Conservation (phyloP, 805 yeast genomes). For the Saccharomycopsis sp. region DNA sequence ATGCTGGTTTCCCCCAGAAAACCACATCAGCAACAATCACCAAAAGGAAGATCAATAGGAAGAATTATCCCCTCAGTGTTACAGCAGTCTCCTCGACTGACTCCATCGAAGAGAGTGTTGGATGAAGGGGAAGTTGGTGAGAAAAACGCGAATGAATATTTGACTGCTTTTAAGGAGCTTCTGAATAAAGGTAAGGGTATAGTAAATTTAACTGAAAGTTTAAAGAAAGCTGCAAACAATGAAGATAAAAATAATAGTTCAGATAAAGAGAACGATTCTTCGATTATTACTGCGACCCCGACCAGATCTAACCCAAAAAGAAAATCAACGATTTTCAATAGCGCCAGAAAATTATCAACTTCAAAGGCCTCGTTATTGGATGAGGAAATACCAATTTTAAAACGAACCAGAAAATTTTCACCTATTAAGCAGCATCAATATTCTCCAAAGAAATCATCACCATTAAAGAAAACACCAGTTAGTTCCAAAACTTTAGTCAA, state of each 20-base stretch:
- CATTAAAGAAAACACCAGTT: slow-evolving; percentile 13
- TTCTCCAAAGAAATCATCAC: slow-evolving; percentile 20
- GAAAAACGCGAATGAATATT: not conserved
- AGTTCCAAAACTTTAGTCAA: not conserved
- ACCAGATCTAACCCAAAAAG: slow-evolving; percentile 5
- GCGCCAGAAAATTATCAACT: not conserved
- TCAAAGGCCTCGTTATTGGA: too few relatives aligned
- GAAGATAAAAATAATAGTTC: not conserved
- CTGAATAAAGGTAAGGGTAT: not conserved
- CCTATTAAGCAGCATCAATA: slow-evolving; percentile 13
- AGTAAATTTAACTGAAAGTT: not conserved
- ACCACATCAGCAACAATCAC: too few relatives aligned
- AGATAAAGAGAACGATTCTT: too few relatives aligned
- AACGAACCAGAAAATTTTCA: too few relatives aligned
- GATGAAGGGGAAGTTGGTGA: slow-evolving; percentile 12
- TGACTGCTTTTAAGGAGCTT: not conserved
- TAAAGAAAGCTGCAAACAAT: not conserved
- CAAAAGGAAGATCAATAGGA: not conserved
- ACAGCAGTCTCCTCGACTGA: not conserved
- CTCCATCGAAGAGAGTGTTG: slow-evolving; percentile 12
- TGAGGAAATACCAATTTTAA: too few relatives aligned
- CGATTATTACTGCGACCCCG: not conserved
- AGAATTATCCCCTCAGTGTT: not conserved
- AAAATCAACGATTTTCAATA: not conserved
- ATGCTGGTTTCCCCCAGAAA: too few relatives aligned